phyloP scores from a whole-genome alignment of 2,329 filamentous ascomycete genomes.

The Aspergillus sp. region DNA sequence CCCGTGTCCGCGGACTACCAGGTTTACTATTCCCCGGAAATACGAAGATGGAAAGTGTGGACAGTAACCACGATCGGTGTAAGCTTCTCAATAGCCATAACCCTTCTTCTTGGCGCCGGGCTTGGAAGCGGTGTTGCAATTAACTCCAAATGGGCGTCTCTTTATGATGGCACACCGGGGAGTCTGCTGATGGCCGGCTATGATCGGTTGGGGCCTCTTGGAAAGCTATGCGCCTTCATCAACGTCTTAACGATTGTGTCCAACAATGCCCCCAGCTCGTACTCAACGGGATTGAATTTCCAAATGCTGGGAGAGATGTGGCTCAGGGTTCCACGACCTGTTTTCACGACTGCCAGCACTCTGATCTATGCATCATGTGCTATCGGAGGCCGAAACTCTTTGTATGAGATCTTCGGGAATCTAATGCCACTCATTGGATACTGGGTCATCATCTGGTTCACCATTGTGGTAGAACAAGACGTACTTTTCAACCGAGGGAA shows the following conservation, averaged over 20 bases:
- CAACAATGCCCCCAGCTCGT: slow-evolving; percentile 49
- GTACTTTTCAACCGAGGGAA: slow-evolving; percentile 44
- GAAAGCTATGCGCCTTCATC: slow-evolving; percentile 47
- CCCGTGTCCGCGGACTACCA: slow-evolving; percentile 46
- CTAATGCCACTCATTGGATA: slow-evolving; percentile 52
- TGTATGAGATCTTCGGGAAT: slow-evolving; percentile 49
- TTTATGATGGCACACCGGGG: slow-evolving; percentile 34
- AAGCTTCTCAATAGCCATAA: slow-evolving; percentile 36
- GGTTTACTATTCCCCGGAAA: slow-evolving; percentile 46
- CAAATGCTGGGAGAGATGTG: slow-evolving; percentile 45
- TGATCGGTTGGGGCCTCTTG: slow-evolving; percentile 44
- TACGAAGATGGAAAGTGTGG: slow-evolving; percentile 41
- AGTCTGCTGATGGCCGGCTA: slow-evolving; percentile 44
- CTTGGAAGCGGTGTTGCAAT: slow-evolving; percentile 43
- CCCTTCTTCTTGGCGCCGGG: slow-evolving; percentile 45
- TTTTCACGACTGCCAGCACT: slow-evolving; percentile 47
- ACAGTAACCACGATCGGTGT: slow-evolving; percentile 41
- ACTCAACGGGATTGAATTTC: slow-evolving; percentile 49
- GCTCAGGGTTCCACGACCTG: slow-evolving; percentile 43
- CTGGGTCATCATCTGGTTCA: slow-evolving; percentile 48
- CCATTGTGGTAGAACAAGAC: slow-evolving; percentile 47
- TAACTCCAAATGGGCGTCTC: slow-evolving; percentile 25
- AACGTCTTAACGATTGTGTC: slow-evolving; percentile 46
- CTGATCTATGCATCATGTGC: slow-evolving; percentile 47
- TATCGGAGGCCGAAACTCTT: slow-evolving; percentile 46